Evolutionary conservation across 2,329 filamentous ascomycete species (phyloP).

Genomic region (Septoria linicola): DNA sequence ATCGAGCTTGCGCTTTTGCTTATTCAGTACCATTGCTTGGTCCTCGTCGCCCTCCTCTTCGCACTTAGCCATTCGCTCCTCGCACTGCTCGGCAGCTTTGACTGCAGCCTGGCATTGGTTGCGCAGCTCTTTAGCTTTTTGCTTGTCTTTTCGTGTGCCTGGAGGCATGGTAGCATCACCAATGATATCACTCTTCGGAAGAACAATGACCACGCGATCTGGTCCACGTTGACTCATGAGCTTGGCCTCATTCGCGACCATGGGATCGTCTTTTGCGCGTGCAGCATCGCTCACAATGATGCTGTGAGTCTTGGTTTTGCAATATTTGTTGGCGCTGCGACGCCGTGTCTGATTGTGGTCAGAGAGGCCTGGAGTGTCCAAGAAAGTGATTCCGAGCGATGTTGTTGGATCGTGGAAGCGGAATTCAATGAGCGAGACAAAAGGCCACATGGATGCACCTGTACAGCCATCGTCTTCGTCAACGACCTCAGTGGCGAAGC

Average conservation of each 20-base stretch:
- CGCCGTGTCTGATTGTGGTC: conserved; percentile 24
- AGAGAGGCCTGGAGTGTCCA: conserved; percentile 26
- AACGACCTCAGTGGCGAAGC: too few species aligned
- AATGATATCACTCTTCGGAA: conserved; percentile 19
- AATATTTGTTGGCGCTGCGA: conserved; percentile 11
- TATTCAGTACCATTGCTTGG: too few species aligned
- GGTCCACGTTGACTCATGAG: conserved; percentile 6
- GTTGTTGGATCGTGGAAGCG: conserved; percentile 20
- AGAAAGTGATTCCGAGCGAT: conserved; percentile 24
- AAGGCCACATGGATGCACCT: conserved; percentile 12
- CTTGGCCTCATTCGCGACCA: too few species aligned
- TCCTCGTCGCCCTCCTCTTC: too few species aligned
- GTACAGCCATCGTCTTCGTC: too few species aligned
- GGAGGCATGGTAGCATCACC: too few species aligned
- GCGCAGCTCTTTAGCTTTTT: too few species aligned
- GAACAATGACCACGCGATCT: conserved; percentile 11
- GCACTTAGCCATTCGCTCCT: too few species aligned
- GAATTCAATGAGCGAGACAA: conserved; percentile 24
- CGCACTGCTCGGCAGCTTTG: too few species aligned
- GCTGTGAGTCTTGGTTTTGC: conserved; percentile 20
- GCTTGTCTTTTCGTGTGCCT: too few species aligned
- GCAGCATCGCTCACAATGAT: conserved; percentile 18
- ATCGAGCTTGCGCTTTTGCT: too few species aligned
- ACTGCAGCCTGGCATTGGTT: too few species aligned
- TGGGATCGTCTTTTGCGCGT: conserved; percentile 22